Evolutionary conservation across 495 filamentous ascomycete species (phyloP).

Genomic region (Neurospora terricola): DNA sequence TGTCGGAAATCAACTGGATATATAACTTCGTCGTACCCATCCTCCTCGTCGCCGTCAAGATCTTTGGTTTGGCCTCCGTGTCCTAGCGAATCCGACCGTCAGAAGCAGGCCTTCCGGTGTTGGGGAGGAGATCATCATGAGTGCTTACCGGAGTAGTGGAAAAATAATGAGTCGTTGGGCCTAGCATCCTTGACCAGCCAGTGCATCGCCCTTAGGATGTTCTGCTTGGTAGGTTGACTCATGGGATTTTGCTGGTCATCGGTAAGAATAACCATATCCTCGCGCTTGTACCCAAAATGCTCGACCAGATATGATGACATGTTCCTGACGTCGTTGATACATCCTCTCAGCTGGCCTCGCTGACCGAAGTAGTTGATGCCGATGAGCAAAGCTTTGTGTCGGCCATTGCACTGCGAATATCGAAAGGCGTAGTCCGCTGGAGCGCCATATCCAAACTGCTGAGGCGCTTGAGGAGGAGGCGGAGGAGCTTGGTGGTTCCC

Average conservation of each 20-base stretch:
- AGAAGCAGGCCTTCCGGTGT: not conserved
- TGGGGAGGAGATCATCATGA: not conserved
- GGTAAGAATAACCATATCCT: constrained; percentile 97
- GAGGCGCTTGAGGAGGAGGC: constrained; percentile 48
- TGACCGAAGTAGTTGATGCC: constrained; percentile 98
- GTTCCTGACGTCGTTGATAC: constrained; percentile 97
- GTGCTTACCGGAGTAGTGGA: constrained; percentile 86
- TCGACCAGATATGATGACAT: constrained; percentile 90
- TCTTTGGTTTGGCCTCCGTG: constrained; percentile 97
- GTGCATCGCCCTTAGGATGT: constrained; percentile 95
- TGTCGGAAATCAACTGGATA: constrained; percentile 92
- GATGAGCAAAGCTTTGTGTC: constrained; percentile 85
- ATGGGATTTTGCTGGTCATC: constrained; percentile 96
- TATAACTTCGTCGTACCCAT: constrained; percentile 96
- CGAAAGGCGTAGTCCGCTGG: constrained; percentile 72
- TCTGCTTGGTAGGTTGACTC: constrained; percentile 93
- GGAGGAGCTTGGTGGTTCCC: constrained; percentile 44
- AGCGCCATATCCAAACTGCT: constrained; percentile 69
- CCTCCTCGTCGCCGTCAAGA: constrained; percentile 85
- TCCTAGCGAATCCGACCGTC: constrained; percentile 38
- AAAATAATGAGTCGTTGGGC: constrained; percentile 94
- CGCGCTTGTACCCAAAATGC: constrained; percentile 84
- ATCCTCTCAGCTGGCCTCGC: constrained; percentile 81
- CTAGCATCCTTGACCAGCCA: constrained; percentile 94
- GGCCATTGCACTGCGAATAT: constrained; percentile 86